Base-by-base conservation (phyloP, 2,329 filamentous ascomycete species). In the Helotiales sp. region DNA sequence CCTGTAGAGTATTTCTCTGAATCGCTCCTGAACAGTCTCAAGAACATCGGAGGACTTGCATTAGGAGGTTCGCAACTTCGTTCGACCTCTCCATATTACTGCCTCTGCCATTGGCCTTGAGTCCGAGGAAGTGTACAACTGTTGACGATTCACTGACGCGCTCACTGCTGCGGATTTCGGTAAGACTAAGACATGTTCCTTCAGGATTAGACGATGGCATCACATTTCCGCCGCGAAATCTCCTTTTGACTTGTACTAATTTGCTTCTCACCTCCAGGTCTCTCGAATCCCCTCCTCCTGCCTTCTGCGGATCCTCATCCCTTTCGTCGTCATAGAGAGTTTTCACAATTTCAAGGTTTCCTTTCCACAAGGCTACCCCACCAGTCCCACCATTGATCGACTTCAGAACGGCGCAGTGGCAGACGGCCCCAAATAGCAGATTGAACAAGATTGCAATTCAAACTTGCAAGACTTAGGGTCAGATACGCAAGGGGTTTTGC, bases 141-240 rank as follows among this genome's bases (percentile, higher is more conserved):
- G 32, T 17, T 30, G n/a, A n/a, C 20, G 6, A 32, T n/a, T 47
- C 45, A 11, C 20, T 24, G 32, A n/a, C 17, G 20, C 49, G n/a
- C 22, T 34, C 13, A 22, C 40, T 13, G 15, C 40, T 50, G 58
- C 26, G 61, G 50, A 30, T 61, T 61, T 45, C 52, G 61, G 66
- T 68, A 68, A 68, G 68, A 68, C 63, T 68, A 68, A 68, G 68
- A 70, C 63, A 66, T 61, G 60, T 30, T 49, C 55, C 54, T 43
- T 52, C 20, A 28, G 26, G 55, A 37, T 37, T 40, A 43, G 13
- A 60, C 54, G 24, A 52, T 61, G 55, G 60, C 22, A 57, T 50
- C 45, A 52, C 54, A 47, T 59, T 54, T 24, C 43, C n/a, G 34
- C 28, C 50, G 34, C 24, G 40, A 59, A 24, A 17, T 63, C 34